phyloP scores from a whole-genome alignment of 108 stramenopile genomes.

The Cylindrotheca closterium region DNA sequence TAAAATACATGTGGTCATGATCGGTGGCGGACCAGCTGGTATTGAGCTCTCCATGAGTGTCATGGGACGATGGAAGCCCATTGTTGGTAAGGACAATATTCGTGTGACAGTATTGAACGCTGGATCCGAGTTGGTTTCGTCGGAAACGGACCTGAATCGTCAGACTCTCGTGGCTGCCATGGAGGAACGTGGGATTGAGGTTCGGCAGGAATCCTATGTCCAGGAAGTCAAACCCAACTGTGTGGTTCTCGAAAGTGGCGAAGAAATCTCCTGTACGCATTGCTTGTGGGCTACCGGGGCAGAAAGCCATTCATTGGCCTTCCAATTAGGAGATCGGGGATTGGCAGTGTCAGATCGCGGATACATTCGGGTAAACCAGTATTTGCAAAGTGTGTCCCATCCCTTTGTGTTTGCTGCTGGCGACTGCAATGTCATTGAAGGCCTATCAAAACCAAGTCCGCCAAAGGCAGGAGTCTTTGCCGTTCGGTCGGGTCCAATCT shows the following conservation, averaged over 20 bases:
- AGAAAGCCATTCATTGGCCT: constrained; percentile 57
- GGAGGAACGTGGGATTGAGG: constrained; percentile 53
- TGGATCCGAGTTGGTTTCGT: constrained; percentile 51
- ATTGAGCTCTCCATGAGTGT: constrained; percentile 91
- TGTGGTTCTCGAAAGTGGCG: constrained; percentile 20
- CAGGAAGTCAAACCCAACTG: constrained; percentile 24
- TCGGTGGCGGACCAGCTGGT: constrained; percentile 97
- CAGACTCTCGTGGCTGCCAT: constrained; percentile 40
- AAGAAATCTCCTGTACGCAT: constrained; percentile 59
- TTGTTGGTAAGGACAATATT: constrained; percentile 34
- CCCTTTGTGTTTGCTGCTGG: constrained; percentile 84
- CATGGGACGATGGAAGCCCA: constrained; percentile 54
- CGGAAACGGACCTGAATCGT: constrained; percentile 41
- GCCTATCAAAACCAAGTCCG: constrained; percentile 16
- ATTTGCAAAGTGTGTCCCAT: constrained; percentile 78
- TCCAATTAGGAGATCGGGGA: constrained; percentile 40
- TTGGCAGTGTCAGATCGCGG: constrained; percentile 59
- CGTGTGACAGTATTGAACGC: constrained; percentile 68
- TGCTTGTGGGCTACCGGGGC: constrained; percentile 90
- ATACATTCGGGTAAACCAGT: constrained; percentile 78
- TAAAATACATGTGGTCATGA: constrained; percentile 61
- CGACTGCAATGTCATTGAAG: constrained; percentile 76
- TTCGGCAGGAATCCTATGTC: constrained; percentile 54
- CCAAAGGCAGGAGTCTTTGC: constrained; percentile 93
- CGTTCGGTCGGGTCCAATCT: constrained; percentile 80